Evolutionary conservation across 345 rosid genomes (phyloP), one percentile per base, ranked within the genome.

Genomic region (Lepidium didymum): DNA sequence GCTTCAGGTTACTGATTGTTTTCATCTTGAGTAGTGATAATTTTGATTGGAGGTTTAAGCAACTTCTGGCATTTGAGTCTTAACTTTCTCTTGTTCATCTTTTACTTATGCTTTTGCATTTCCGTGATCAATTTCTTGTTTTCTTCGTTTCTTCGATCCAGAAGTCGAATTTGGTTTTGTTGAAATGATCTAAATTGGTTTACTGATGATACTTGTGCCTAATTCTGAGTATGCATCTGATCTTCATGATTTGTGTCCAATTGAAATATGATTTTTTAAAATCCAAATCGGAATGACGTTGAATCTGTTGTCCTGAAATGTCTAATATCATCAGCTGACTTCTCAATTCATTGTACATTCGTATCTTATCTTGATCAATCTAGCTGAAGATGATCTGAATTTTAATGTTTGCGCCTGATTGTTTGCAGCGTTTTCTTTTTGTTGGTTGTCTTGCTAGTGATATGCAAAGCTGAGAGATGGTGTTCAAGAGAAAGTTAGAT

Each of bases 401-500:
- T 25, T 77, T 68, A 71, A 76, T 75, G 64, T 69, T 59, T 70
- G 18, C 2, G 41, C 68, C 68, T 75, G 19, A 61, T 62, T 42
- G 18, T 25, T 18, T 43, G n/a, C 19, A 11, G 35, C 8, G 40
- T 44, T 16, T 59, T 10, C 1, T 3, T 21, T 34, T 36, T 29
- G 33, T 29, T 11, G 0, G 11, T 35, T 19, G 18, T 46, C 1
- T 56, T 76, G 42, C 68, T 16, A 73, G 80, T 78, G 67, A 15
- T 74, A 75, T 81, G 84, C 62, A 54, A 67, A 77, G 53, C 43
- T 77, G 77, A 87, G 86, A 82, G 73, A 91, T 94, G 99, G 96
- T 86, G 83, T 63, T 77, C 80, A 91, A 85, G 85, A 91, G 85
- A 85, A 88, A 85, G 76, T 69, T 86, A 63, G 83, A 81, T 52